Evolutionary conservation across 345 rosid genomes (phyloP).

Genomic region (Anastatica hierochuntica): DNA sequence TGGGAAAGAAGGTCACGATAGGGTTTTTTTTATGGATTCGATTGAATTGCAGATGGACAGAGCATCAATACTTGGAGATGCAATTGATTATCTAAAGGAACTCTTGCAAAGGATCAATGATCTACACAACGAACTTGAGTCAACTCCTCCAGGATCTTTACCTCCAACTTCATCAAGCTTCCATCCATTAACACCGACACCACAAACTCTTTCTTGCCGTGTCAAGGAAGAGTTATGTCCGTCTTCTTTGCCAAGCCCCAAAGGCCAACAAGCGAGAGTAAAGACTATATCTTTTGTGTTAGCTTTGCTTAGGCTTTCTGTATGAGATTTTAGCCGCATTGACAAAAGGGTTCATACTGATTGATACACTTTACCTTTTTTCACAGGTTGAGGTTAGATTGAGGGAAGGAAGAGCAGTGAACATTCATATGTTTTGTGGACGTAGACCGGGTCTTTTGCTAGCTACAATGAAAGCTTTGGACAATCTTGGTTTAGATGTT

Average conservation of each 20-base stretch:
- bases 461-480: conserved; percentile 86
- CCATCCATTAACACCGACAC: conserved; percentile 84
- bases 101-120: conserved; percentile 88
- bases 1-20: too few species aligned
- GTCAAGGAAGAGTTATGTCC: conserved; percentile 78
- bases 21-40: conserved; percentile 2
- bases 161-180: conserved; percentile 54
- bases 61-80: conserved; percentile 95
- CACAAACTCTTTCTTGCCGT: conserved; percentile 60
- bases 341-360: too few species aligned
- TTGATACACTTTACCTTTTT: too few species aligned
- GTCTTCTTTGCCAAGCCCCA: conserved; percentile 58
- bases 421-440: conserved; percentile 93
- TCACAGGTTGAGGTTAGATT: conserved; percentile 77
- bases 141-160: conserved; percentile 54
- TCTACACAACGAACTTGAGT: conserved; percentile 81
- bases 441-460: conserved; percentile 87
- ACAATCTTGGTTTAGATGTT: conserved; percentile 85
- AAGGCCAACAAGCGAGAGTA: conserved; percentile 79
- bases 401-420: conserved; percentile 96
- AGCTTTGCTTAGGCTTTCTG: not conserved
- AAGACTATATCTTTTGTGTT: not conserved
- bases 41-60: conserved; percentile 71
- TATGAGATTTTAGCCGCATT: not conserved
- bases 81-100: conserved; percentile 91